These are phyloP conservation scores for Talaromyces sp. DNA, from an alignment of 2,329 filamentous ascomycete genomes.

Conservation along the genomic window DNA sequence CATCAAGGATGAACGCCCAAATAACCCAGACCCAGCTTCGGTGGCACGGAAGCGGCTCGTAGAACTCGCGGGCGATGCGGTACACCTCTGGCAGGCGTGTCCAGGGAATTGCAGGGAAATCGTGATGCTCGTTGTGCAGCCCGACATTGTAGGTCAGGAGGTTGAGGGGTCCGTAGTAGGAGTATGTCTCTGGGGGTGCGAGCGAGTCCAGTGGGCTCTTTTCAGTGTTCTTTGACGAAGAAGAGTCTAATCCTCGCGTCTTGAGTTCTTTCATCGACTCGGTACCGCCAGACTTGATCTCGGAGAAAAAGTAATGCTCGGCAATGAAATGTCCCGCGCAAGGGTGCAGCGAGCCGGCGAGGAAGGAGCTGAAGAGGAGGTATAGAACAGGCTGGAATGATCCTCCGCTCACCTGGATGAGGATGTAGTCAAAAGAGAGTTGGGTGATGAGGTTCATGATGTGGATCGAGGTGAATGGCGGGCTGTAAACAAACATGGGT, in stretches of 20 bases:
- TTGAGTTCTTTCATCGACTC: constrained; percentile 51
- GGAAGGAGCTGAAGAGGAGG: constrained; percentile 82
- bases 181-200: constrained; percentile 86
- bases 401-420: constrained; percentile 54
- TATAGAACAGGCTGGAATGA: constrained; percentile 66
- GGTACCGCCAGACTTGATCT: constrained; percentile 32
- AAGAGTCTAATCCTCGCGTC: constrained; percentile 27
- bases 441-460: constrained; percentile 75
- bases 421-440: constrained; percentile 67
- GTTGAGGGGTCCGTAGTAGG: constrained; percentile 93
- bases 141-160: constrained; percentile 95
- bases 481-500: constrained; percentile 87
- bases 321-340: constrained; percentile 98
- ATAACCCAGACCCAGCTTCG: constrained; percentile 89
- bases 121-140: constrained; percentile 97
- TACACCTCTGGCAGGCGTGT: constrained; percentile 75
- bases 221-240: background rate
- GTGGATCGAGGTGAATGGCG: constrained; percentile 83
- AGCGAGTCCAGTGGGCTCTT: constrained; percentile 52
- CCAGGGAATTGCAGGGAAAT: constrained; percentile 97
- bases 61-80: constrained; percentile 83
- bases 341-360: constrained; percentile 89
- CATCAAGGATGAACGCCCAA: constrained; percentile 92
- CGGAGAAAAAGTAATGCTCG: constrained; percentile 77
- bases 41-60: constrained; percentile 79